A percentile compares a stretch with the other conserved stretches of the same genome.
These are phyloP conservation scores for Phanerodontia chrysosporium DNA, from an alignment of 768 basidiomycete species.

Conservation along the genomic window DNA sequence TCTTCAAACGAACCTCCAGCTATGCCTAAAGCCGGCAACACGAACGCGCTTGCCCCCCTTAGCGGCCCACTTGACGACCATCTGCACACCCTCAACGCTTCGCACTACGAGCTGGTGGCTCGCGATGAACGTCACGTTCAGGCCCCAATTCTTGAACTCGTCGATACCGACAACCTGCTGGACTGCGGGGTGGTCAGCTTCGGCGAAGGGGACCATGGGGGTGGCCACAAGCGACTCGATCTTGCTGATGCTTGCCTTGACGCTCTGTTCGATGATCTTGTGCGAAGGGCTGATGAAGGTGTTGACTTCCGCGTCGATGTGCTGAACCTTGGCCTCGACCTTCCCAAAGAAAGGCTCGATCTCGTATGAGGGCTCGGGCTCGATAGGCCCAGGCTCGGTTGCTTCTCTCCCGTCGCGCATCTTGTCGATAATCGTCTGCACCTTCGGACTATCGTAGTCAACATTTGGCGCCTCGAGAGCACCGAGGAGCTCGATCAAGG, in stretches of 20 bases:
- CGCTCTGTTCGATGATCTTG: neutral
- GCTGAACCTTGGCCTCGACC: neutral
- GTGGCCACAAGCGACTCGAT: neutral
- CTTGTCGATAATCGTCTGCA: neutral
- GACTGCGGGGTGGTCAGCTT: neutral
- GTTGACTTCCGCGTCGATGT: too few relatives aligned
- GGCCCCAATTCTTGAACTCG: conserved; percentile 14
- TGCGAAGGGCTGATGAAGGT: too few relatives aligned
- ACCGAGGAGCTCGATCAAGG: neutral
- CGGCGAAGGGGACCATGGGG: neutral
- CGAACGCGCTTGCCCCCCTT: conserved; percentile 7
- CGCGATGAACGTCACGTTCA: conserved; percentile 7
- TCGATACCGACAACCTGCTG: neutral
- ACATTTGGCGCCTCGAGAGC: neutral
- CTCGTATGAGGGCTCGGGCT: neutral
- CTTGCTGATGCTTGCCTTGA: neutral
- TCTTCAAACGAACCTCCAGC: conserved; percentile 10
- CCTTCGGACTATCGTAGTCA: neutral
- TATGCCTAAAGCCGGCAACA: conserved; percentile 16
- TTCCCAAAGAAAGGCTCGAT: neutral
- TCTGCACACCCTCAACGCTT: conserved; percentile 9
- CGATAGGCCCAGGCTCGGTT: neutral
- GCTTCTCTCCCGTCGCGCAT: neutral
- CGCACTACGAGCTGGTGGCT: conserved; percentile 12
- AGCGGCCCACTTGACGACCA: conserved; percentile 15